A percentile compares a stretch with the other conserved stretches of the same genome.
phyloP scores from a whole-genome alignment of 2,329 filamentous ascomycete genomes.

The Xylariaceae sp. region DNA sequence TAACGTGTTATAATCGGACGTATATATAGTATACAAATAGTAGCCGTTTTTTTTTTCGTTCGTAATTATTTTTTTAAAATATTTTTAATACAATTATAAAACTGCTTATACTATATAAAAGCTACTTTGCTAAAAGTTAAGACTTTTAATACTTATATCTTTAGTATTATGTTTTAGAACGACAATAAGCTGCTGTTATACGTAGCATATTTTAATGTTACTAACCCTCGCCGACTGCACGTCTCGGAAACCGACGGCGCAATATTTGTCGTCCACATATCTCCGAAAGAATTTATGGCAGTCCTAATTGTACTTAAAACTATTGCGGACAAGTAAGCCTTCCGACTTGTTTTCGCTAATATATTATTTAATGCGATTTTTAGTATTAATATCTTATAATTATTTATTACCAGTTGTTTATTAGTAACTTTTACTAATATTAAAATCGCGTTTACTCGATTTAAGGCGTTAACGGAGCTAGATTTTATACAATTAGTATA shows the following conservation, averaged over 20 bases:
- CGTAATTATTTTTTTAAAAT: neutral
- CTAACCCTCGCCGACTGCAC: no score
- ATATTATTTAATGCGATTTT: no score
- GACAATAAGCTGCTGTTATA: no score
- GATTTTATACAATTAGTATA: no score
- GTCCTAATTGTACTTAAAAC: no score
- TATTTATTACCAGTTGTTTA: neutral
- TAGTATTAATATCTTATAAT: no score
- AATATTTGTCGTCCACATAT: neutral
- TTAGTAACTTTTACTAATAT: neutral
- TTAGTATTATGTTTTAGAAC: no score
- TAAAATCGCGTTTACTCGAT: neutral
- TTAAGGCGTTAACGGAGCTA: no score
- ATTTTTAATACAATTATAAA: no score
- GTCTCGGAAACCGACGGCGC: neutral
- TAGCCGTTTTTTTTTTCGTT: neutral
- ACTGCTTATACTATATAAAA: neutral
- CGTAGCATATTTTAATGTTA: neutral
- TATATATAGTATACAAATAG: neutral
- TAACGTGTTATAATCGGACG: neutral
- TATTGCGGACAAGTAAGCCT: no score
- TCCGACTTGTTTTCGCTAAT: no score
- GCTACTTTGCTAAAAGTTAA: neutral
- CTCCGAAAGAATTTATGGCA: no score
- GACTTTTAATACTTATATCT: neutral